Evolutionary conservation across 768 basidiomycete species (phyloP), one percentile per base, ranked within the genome.

Genomic region (Collybia sp.): DNA sequence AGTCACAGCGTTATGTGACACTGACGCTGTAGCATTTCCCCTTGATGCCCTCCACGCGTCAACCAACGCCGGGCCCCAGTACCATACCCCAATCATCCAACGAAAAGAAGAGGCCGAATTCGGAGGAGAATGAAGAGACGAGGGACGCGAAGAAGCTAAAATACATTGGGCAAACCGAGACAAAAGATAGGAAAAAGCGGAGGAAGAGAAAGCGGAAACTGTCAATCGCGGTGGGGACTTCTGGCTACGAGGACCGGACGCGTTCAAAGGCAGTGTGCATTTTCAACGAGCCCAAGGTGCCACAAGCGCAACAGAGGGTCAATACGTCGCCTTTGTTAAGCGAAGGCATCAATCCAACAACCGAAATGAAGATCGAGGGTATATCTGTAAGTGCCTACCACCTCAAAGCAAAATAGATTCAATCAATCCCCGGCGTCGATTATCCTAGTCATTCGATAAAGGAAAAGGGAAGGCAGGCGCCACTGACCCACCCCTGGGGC

Each of bases 381-480:
- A 25, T 8, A 8, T 25, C 25, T 25, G 25, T 25, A 25, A 25
- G 25, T 8, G 25, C 25, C 8, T 25, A 8, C 8, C 25, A 25
- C 25, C 8, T 8, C 25, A 8, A 25, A 25, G 25, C 25, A 25
- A 25, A 25, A 25, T 25, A 8, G 8, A 25, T 25, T 25, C 25
- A 25, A 8, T 8, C 8, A 25, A 25, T 8, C n/a, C n/a, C n/a
- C n/a, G n/a, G n/a, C 25, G 25, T 25, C 13, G n/a, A n/a, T n/a
- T 25, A 36, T 18, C 49, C 45, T 37, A 68, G 58, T 57, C 55
- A n/a, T 56, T 53, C 3, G 65, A 64, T 48, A 72, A 75, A 50
- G 69, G 69, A 37, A 73, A 75, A 47, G 65, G 63, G 15, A 70
- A 63, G 49, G 68, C 64, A 12, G 55, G 51, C 5, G 58, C 65